Evolutionary conservation across 768 basidiomycete species (phyloP).

Genomic region (Glaciozyma martinii): DNA sequence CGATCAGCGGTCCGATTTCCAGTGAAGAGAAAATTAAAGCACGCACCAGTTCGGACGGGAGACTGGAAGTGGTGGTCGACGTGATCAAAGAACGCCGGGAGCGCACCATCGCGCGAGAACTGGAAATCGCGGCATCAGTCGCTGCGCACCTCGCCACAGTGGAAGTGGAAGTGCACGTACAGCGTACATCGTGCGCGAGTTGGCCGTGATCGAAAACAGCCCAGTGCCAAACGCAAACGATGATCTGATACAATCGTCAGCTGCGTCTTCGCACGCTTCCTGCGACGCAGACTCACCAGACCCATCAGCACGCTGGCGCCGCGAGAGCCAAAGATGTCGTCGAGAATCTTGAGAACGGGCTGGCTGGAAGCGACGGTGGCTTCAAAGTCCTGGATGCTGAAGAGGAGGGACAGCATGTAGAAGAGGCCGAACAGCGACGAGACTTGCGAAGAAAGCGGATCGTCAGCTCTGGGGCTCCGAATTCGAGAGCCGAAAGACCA

Average conservation of each 20-base stretch:
- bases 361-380: constrained; percentile 53
- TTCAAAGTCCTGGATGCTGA: constrained; percentile 65
- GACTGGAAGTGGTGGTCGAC: neutral
- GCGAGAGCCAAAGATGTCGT: too few relatives aligned
- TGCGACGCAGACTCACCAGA: too few relatives aligned
- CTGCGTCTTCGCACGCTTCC: too few relatives aligned
- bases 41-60: constrained; percentile 58
- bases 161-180: constrained; percentile 58
- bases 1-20: neutral
- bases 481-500: constrained; percentile 42
- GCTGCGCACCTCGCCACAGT: neutral
- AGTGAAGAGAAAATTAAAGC: neutral
- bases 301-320: too few relatives aligned
- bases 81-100: neutral
- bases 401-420: constrained; percentile 60
- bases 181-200: constrained; percentile 75
- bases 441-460: constrained; percentile 48
- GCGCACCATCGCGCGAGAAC: constrained; percentile 50
- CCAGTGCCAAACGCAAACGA: constrained; percentile 28
- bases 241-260: neutral
- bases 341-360: constrained; percentile 62
- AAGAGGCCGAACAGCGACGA: constrained; percentile 68
- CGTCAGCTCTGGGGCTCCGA: constrained; percentile 40
- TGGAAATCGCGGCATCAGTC: neutral
- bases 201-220: constrained; percentile 55